Evolutionary conservation across 2,329 filamentous ascomycete species (phyloP).

Genomic region (Fusarium chuoi): DNA sequence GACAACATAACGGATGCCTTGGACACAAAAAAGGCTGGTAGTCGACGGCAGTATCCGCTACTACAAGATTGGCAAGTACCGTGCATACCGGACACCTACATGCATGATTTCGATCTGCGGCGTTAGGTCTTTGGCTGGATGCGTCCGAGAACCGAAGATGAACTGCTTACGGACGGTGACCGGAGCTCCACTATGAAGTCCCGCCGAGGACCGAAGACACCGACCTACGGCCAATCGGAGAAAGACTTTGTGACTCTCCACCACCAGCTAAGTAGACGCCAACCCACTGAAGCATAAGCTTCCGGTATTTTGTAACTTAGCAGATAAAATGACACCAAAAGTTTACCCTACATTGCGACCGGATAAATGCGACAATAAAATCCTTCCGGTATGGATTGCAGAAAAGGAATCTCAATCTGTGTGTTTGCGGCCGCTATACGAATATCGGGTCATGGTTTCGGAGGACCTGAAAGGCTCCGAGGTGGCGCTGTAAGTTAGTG

Average conservation of each 20-base stretch:
- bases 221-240: neutral
- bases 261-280: neutral
- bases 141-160: neutral
- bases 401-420: neutral
- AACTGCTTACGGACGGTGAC: neutral
- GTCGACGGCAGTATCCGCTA: too few species aligned
- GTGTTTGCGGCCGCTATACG: neutral
- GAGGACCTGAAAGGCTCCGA: neutral
- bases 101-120: neutral
- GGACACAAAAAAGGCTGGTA: neutral
- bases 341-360: too few species aligned
- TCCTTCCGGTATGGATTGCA: neutral
- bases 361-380: neutral
- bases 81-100: neutral
- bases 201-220: neutral
- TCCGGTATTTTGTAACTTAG: neutral
- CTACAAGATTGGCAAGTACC: neutral
- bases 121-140: too few species aligned
- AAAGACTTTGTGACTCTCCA: neutral
- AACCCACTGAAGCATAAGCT: neutral
- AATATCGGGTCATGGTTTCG: neutral
- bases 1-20: accelerated
- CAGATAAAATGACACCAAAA: neutral
- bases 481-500: neutral
- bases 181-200: neutral